A percentile compares a stretch with the other conserved stretches of the same genome.
Evolutionary conservation across 768 basidiomycete species (phyloP).

Genomic region (Xerocomus brunneocitrinus): DNA sequence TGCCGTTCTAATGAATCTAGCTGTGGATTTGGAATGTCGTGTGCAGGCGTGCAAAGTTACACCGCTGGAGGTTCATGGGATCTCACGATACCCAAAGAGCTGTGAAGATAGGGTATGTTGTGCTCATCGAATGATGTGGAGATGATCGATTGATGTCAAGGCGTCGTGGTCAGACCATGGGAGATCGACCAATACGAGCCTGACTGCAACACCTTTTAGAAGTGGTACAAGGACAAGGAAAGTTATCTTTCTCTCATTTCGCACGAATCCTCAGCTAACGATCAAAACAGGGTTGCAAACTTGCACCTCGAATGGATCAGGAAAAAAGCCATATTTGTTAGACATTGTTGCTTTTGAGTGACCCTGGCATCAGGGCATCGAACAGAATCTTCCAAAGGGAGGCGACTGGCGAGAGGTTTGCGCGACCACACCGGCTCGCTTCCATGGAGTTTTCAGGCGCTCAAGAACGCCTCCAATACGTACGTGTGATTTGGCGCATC

Average conservation of each 20-base stretch:
- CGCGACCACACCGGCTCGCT: slow-evolving; percentile 29
- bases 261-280: background rate
- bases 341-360: background rate
- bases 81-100: slow-evolving; percentile 8
- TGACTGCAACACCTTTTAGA: slow-evolving; percentile 24
- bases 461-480: slow-evolving; percentile 19
- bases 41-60: slow-evolving; percentile 26
- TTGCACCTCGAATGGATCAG: slow-evolving; percentile 18
- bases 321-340: slow-evolving; percentile 8
- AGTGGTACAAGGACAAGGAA: slow-evolving; percentile 29
- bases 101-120: slow-evolving; percentile 23
- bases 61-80: slow-evolving; percentile 23
- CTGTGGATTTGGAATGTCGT: slow-evolving; percentile 13
- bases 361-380: slow-evolving; percentile 23
- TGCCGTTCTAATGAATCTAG: slow-evolving; percentile 28
- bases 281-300: slow-evolving; percentile 14
- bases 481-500: background rate
- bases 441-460: slow-evolving; percentile 26
- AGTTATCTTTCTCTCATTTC: background rate
- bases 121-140: background rate
- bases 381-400: slow-evolving; percentile 25
- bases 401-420: slow-evolving; percentile 32
- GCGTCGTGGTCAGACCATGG: slow-evolving; percentile 25
- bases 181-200: slow-evolving; percentile 24
- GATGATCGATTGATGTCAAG: slow-evolving; percentile 9